Conservation (phyloP, 257 asterid genomes). For the Verbena officinalis region DNA sequence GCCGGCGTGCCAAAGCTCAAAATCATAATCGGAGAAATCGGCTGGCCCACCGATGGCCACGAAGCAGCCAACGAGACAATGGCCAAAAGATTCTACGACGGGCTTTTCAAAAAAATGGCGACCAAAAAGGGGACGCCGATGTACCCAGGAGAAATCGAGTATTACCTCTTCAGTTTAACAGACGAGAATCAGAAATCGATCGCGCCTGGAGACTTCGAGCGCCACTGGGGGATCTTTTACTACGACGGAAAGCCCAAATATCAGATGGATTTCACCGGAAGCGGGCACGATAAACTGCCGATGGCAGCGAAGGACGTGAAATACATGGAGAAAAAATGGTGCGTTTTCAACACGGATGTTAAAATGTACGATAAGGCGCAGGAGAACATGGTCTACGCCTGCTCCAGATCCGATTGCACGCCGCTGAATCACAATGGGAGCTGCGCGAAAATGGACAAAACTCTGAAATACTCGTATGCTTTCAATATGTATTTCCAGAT, state of each 20-base stretch:
- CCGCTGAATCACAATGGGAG: conserved; percentile 20
- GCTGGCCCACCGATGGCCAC: conserved; percentile 89
- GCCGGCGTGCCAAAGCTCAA: conserved; percentile 35
- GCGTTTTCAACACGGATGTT: conserved; percentile 37
- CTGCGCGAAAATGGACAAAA: conserved; percentile 30
- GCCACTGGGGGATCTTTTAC: conserved; percentile 70
- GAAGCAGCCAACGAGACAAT: conserved; percentile 27
- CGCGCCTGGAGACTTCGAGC: conserved; percentile 56
- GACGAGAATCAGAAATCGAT: conserved; percentile 65
- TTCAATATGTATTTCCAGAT: conserved; percentile 55
- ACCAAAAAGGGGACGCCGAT: conserved; percentile 60
- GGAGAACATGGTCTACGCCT: conserved; percentile 37
- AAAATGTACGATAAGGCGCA: background rate
- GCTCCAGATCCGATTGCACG: conserved; percentile 53
- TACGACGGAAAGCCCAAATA: conserved; percentile 78
- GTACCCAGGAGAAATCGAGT: conserved; percentile 48
- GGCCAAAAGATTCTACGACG: conserved; percentile 62
- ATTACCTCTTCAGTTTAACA: conserved; percentile 55
- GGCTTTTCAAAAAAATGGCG: conserved; percentile 52
- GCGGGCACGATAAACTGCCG: conserved; percentile 37
- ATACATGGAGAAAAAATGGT: conserved; percentile 63
- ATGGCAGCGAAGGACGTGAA: conserved; percentile 47
- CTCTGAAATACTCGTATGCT: conserved; percentile 41
- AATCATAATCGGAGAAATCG: conserved; percentile 62
- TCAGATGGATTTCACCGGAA: conserved; percentile 52